Percentiles rank a stretch among this genome's conserved stretches.
Evolutionary conservation across 2,329 filamentous ascomycete genomes (phyloP).

Genomic region (Xylariales sp.): DNA sequence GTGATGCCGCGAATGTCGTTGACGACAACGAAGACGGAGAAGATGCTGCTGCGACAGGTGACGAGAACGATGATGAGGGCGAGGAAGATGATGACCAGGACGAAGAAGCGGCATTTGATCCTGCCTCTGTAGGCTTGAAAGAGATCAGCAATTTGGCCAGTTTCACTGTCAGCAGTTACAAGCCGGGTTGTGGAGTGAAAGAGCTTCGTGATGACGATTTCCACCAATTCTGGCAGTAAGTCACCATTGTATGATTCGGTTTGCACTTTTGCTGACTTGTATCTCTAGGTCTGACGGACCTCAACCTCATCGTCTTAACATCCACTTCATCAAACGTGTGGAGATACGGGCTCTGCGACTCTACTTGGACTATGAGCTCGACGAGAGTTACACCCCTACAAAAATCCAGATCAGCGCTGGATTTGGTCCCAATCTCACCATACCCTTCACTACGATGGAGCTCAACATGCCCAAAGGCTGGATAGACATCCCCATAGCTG

Average conservation of each 20-base stretch:
- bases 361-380: slow-evolving; percentile 84
- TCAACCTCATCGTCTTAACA: slow-evolving; percentile 75
- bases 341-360: slow-evolving; percentile 74
- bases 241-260: slow-evolving; percentile 10
- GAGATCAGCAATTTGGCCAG: slow-evolving; percentile 81
- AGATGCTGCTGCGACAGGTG: slow-evolving; percentile 24
- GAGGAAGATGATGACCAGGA: slow-evolving; percentile 33
- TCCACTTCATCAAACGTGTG: slow-evolving; percentile 81
- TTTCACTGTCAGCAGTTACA: slow-evolving; percentile 77
- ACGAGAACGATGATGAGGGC: slow-evolving; percentile 24
- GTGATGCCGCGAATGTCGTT: slow-evolving; percentile 27
- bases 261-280: background rate
- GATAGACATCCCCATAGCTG: slow-evolving; percentile 71
- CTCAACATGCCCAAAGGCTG: slow-evolving; percentile 80
- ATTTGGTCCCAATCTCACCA: slow-evolving; percentile 84
- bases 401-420: slow-evolving; percentile 86
- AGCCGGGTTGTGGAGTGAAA: slow-evolving; percentile 73
- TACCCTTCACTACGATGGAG: slow-evolving; percentile 78
- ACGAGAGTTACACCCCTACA: slow-evolving; percentile 95
- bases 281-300: slow-evolving; percentile 67
- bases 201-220: slow-evolving; percentile 72
- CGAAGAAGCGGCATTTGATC: slow-evolving; percentile 41
- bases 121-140: slow-evolving; percentile 58
- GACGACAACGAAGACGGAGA: slow-evolving; percentile 17
- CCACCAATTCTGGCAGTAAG: slow-evolving; percentile 73